phyloP scores from a whole-genome alignment of 202 grass and related monocot species.

The Carex sylvatica region DNA sequence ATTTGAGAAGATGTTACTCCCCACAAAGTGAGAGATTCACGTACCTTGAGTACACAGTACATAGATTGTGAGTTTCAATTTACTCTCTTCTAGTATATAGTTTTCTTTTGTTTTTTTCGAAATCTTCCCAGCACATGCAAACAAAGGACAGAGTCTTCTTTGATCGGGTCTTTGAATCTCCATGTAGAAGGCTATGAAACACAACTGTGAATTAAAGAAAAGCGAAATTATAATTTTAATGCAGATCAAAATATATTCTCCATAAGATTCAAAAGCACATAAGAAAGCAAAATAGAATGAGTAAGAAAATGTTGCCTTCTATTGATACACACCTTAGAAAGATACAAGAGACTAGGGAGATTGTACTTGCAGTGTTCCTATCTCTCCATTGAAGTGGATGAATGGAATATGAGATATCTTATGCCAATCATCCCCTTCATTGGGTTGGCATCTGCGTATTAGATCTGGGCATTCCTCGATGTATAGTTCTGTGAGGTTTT shows the following conservation, averaged over 20 bases:
- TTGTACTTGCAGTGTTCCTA: no score
- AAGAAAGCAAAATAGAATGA: no score
- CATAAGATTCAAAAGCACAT: no score
- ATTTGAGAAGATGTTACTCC: slow-evolving; percentile 45
- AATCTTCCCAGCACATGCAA: background rate
- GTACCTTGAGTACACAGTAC: background rate
- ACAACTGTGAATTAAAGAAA: background rate
- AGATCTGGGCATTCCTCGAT: background rate
- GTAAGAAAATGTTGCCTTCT: no score
- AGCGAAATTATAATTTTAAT: background rate
- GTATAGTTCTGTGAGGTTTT: background rate
- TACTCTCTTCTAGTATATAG: no score
- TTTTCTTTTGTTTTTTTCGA: no score
- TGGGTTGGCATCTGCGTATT: background rate
- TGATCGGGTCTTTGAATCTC: no score
- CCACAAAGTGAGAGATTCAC: slow-evolving; percentile 25
- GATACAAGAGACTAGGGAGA: no score
- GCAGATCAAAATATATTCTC: no score
- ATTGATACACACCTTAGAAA: no score
- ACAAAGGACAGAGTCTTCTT: no score
- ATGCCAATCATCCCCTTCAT: background rate
- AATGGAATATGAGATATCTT: background rate
- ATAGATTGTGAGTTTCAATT: background rate
- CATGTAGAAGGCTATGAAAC: background rate
- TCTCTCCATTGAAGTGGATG: background rate